These are phyloP conservation scores for Tylopilus sp. DNA, from an alignment of 768 basidiomycete genomes.

Conservation along the genomic window DNA sequence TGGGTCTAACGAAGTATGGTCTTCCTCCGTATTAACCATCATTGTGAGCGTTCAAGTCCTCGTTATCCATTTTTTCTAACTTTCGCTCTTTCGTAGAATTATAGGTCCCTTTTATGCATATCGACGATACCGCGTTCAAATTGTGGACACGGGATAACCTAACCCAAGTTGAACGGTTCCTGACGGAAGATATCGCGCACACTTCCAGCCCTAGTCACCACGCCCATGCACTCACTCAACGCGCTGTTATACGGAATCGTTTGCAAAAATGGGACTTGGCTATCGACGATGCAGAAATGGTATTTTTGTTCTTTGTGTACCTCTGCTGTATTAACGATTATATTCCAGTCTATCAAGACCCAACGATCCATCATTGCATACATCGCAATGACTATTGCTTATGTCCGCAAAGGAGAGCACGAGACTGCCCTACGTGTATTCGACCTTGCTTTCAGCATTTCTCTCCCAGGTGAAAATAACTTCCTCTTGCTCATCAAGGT, in stretches of 20 bases:
- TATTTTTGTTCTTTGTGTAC: not conserved
- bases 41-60: not conserved
- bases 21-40: not conserved
- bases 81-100: not conserved
- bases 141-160: not conserved
- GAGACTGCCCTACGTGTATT: not conserved
- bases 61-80: not conserved
- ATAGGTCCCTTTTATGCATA: not conserved
- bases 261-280: not conserved
- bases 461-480: not conserved
- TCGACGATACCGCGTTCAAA: not conserved
- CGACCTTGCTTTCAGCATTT: constrained; percentile 3
- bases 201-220: not conserved
- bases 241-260: not conserved
- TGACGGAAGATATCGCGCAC: not conserved
- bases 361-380: constrained; percentile 9
- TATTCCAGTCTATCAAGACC: constrained; percentile 1
- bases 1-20: not conserved
- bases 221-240: not conserved
- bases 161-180: not conserved
- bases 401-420: not conserved
- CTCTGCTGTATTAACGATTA: not conserved
- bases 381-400: constrained; percentile 6
- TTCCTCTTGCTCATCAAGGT: constrained; percentile 7
- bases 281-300: not conserved